These are phyloP conservation scores for Sclerotinia nivalis DNA, from an alignment of 2,329 filamentous ascomycete genomes.

Conservation along the genomic window DNA sequence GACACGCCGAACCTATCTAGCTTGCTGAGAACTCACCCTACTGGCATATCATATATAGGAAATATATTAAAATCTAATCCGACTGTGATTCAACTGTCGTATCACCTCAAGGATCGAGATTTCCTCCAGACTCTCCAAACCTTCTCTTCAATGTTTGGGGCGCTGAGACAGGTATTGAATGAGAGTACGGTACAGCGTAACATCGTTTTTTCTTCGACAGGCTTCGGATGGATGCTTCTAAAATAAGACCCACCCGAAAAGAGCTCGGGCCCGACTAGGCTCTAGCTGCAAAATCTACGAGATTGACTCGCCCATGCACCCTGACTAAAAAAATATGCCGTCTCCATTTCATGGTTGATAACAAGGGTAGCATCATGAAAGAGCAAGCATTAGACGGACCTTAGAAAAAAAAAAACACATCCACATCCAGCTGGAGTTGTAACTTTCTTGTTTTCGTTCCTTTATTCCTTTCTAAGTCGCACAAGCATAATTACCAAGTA, in stretches of 20 bases:
- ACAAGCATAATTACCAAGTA: background rate
- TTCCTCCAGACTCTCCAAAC: background rate
- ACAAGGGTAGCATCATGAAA: background rate
- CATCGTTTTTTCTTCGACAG: background rate
- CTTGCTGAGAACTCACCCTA: background rate
- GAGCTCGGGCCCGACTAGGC: background rate
- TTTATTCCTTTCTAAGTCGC: background rate
- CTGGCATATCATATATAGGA: background rate
- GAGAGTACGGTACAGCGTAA: background rate
- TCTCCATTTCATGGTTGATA: background rate
- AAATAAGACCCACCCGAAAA: background rate
- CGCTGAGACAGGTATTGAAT: slow-evolving; percentile 3
- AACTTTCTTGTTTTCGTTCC: background rate
- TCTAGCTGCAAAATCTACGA: background rate
- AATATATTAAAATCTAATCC: background rate
- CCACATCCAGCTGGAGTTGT: background rate
- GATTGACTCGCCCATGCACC: slow-evolving; percentile 10
- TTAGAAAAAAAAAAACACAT: background rate
- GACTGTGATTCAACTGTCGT: background rate
- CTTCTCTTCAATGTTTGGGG: background rate
- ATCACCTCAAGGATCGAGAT: background rate
- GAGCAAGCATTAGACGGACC: background rate
- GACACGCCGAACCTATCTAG: background rate
- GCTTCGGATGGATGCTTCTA: background rate
- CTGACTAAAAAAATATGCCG: background rate